Evolutionary conservation across 306 rosid genomes (phyloP), one percentile per base, ranked within the genome.

Genomic region (Herpetospermum pedunculosum): DNA sequence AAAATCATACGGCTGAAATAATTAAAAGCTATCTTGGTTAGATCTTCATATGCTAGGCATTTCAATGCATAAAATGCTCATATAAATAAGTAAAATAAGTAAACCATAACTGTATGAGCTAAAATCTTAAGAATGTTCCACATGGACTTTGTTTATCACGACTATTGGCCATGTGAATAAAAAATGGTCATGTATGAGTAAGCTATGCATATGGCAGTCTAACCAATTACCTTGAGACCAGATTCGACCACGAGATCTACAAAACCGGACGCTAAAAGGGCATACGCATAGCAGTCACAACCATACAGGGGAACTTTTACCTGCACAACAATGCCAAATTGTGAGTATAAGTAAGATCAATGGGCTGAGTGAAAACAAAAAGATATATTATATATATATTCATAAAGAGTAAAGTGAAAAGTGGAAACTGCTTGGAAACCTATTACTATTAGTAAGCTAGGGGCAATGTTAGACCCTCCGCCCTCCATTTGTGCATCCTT

Each of bases 231-330:
- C 97, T 94, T 91, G 81, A 91, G 87, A 78, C 96, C 95, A 23
- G 96, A 89, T 80, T 94, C 99, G 48, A 94, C 80, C 70, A 94
- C 96, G 74, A 94, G 92, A 86, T 94, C 97, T 84, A 89, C 99
- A 79, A 80, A 88, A 62, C 99, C 99, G 47, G 97, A 91, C 53
- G 97, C 85, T 81, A 94, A 76, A 68, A 94, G 97, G 19, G 96
- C 98, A 89, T 86, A 91, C 28, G 97, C 97, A 79, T 94, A 94
- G 92, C 98, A 94, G 87, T 94, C 98, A 72, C 98, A 91, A 14
- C 96, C 98, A 68, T 94, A 94, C 50, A 94, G 78, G 47, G 98
- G 91, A 79, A 87, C 87, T 84, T 94, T 94, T 53, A 91, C 98
- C 98, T 94, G 88, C 21, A 46, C 37, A 79, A 69, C 55, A 43